Evolutionary conservation across 208 protist genomes (phyloP), one percentile per base, ranked within the genome.

Genomic region (Naegleria lovaniensis): DNA sequence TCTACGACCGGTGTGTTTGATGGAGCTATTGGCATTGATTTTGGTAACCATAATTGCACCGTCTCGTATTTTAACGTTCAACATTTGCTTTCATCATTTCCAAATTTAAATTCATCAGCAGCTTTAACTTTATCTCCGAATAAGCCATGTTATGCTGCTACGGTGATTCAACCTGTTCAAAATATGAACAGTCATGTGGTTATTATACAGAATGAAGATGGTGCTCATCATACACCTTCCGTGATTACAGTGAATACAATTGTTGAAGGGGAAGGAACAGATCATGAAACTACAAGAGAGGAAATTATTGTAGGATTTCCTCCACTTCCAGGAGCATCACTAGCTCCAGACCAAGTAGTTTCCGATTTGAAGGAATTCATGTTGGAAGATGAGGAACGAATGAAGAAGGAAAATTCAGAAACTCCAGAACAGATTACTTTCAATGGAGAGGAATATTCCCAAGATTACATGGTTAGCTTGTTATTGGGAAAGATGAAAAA

Each of bases 401-500:
- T 67, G 19, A 67, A 67, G 55, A 67, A 67, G 55, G 55, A 29
- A 67, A 29, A 67, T 29, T 4, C 11, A 19, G 55, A 67, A 67
- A 9, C 43, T 48, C 43, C 43, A 48, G 29, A 29, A 36, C 9
- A 0, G 36, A 79, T 79, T 79, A 0, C 16, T 0, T 79, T 79
- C n/a, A 79, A 79, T 36, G 16, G 29, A 79, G 29, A 39, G 29
- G 76, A 84, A 40, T 41, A 84, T 40, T 29, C 29, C 6, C 96
- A 96, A 15, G 96, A 98, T 93, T 95, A 98, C 91, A 97, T 98
- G 90, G 96, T 94, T 15, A 95, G 96, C 5, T 97, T 98, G 94
- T 95, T 98, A 5, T 95, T 98, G 38, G 90, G 92, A 83, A 98
- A 98, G 95, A 98, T 98, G 97, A 98, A 98, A 95, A 93, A 98